Evolutionary conservation across 78 protist species (phyloP).

Genomic region (Planoprotostelium fungivorum): DNA sequence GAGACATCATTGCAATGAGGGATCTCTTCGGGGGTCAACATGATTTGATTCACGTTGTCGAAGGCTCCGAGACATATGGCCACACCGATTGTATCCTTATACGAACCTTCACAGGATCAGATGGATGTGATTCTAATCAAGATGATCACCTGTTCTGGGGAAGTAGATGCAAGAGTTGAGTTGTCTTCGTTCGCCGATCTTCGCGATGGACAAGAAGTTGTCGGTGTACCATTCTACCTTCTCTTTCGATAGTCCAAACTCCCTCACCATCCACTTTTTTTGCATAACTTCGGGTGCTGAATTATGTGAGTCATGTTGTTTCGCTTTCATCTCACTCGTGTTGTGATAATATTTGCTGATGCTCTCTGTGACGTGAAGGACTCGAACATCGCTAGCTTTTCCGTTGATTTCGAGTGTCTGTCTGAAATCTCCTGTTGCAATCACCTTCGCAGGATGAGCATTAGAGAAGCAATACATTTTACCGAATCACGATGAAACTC

Average conservation of each 20-base stretch:
- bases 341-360: not conserved
- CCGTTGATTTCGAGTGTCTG: not conserved
- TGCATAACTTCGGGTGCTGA: not conserved
- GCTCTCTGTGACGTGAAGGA: not conserved
- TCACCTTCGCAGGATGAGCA: not conserved
- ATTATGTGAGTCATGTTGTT: not conserved
- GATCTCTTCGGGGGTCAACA: not conserved
- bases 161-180: not conserved
- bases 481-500: not conserved
- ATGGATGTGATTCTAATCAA: not conserved
- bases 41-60: not conserved
- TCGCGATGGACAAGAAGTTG: not conserved
- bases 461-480: too few species aligned
- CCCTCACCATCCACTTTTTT: not conserved
- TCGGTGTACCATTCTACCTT: not conserved
- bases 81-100: not conserved
- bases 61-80: not conserved
- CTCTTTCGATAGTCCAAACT: not conserved
- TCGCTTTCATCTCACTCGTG: not conserved
- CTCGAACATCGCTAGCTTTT: not conserved
- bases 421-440: not conserved
- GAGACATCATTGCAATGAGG: not conserved
- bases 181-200: not conserved
- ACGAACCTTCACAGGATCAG: not conserved
- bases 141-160: not conserved